Evolutionary conservation across 306 rosid genomes (phyloP), one percentile per base, ranked within the genome.

Genomic region (Lathyrus tuberosus): DNA sequence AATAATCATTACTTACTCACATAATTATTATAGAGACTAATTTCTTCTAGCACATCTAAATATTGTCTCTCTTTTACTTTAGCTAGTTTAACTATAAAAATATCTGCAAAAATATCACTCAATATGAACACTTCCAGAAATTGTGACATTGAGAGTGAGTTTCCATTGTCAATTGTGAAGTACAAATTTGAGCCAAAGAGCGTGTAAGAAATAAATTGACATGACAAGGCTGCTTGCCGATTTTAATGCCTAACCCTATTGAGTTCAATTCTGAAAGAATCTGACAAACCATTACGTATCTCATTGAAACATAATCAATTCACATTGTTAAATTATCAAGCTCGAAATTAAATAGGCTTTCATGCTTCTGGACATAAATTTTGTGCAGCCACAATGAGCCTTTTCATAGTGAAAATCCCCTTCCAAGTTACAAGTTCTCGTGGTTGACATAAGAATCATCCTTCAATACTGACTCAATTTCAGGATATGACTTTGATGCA

Each of bases 401-500:
- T 31, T 31, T 13, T 70, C 68, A 47, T 52, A 62, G 17, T 63
- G 70, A 37, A 68, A 46, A 51, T 41, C 52, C 4, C 4, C 22
- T 33, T 35, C 51, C 33, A 43, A 44, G 53, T 33, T 67, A 47
- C 51, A 43, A 53, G 46, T 56, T 68, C 67, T 44, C 52, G 5
- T n/a, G 48, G 72, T 63, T 37, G 64, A 4, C 47, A 43, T 17
- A 15, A 53, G 72, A 44, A 52, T 62, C 78, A 60, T 83, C 84
- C 75, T 81, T 76, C 77, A 78, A 67, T 70, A 72, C 76, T 38
- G 64, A 78, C 49, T 62, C 54, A 79, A 69, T 61, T 48, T 70
- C 86, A 6, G 71, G 75, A 67, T 80, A 73, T 15, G 44, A 67
- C 41, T 83, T 65, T 4, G 80, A 85, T 7, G 84, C 82, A 58